Evolutionary conservation across 1,284 basidiomycete species (phyloP).

Genomic region (Heliocybe sulcata): DNA sequence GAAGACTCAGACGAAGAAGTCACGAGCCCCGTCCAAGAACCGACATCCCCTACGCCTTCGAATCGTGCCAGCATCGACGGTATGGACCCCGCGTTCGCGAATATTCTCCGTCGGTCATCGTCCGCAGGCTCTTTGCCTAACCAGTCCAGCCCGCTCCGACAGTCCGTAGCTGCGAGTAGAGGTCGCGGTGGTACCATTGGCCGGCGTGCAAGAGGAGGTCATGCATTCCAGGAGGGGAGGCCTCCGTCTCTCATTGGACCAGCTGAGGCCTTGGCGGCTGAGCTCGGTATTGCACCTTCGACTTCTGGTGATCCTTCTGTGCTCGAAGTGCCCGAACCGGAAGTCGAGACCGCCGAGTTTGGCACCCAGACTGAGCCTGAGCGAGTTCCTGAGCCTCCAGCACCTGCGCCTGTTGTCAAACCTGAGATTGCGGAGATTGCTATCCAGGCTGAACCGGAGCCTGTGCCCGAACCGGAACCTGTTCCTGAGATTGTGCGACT

Average conservation of each 20-base stretch:
- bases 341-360: conserved; percentile 50
- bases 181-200: conserved; percentile 38
- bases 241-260: conserved; percentile 62
- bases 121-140: conserved; percentile 46
- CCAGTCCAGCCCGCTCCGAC: conserved; percentile 48
- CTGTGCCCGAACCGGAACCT: conserved; percentile 21
- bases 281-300: conserved; percentile 50
- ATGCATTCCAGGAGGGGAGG: conserved; percentile 56
- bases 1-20: conserved; percentile 33
- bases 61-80: conserved; percentile 69
- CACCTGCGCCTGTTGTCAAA: conserved; percentile 22
- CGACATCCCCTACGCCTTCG: conserved; percentile 35
- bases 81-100: conserved; percentile 80
- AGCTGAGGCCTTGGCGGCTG: conserved; percentile 61
- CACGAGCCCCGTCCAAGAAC: conserved; percentile 27
- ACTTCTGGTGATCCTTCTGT: conserved; percentile 32
- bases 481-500: conserved; percentile 18
- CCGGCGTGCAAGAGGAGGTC: conserved; percentile 51
- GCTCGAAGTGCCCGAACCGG: conserved; percentile 21
- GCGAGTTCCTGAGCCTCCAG: conserved; percentile 3
- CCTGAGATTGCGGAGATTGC: conserved; percentile 25
- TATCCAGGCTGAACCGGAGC: conserved; percentile 39
- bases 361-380: conserved; percentile 50
- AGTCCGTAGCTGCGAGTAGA: conserved; percentile 41
- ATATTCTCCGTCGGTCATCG: conserved; percentile 55